Evolutionary conservation across 805 yeast genomes (phyloP).

Genomic region (Kluyveromyces wickerhamii): DNA sequence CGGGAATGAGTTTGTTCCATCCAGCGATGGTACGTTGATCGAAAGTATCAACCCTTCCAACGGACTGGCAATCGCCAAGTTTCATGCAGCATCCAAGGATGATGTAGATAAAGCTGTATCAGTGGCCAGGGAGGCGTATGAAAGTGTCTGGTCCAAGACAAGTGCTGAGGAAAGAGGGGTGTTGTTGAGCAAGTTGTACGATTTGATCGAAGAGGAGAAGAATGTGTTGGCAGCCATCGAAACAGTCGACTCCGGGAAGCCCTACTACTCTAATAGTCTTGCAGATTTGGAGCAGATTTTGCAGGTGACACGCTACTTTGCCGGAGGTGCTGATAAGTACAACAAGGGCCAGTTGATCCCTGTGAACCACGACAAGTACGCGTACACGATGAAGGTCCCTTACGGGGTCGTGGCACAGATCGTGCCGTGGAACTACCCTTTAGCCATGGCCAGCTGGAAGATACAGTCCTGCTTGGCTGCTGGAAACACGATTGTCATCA

Average conservation of each 20-base stretch:
- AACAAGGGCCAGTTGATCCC: conserved; percentile 50
- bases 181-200: conserved; percentile 37
- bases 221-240: conserved; percentile 46
- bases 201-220: conserved; percentile 38
- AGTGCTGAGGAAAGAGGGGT: conserved; percentile 38
- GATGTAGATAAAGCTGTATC: conserved; percentile 46
- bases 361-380: conserved; percentile 46
- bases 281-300: conserved; percentile 50
- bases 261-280: conserved; percentile 40
- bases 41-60: conserved; percentile 45
- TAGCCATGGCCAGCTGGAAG: conserved; percentile 41
- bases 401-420: conserved; percentile 41
- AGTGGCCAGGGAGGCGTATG: conserved; percentile 41
- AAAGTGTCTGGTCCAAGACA: conserved; percentile 37
- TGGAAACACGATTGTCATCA: conserved; percentile 37
- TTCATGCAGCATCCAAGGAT: conserved; percentile 38
- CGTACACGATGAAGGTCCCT: conserved; percentile 42
- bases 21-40: conserved; percentile 32
- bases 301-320: conserved; percentile 50
- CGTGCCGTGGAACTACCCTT: conserved; percentile 42
- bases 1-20: conserved; percentile 42
- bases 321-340: conserved; percentile 63
- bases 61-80: conserved; percentile 38
- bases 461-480: conserved; percentile 45
- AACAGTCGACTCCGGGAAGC: conserved; percentile 50